Conservation (phyloP, 805 yeast genomes). For the Candida glaebosa region DNA sequence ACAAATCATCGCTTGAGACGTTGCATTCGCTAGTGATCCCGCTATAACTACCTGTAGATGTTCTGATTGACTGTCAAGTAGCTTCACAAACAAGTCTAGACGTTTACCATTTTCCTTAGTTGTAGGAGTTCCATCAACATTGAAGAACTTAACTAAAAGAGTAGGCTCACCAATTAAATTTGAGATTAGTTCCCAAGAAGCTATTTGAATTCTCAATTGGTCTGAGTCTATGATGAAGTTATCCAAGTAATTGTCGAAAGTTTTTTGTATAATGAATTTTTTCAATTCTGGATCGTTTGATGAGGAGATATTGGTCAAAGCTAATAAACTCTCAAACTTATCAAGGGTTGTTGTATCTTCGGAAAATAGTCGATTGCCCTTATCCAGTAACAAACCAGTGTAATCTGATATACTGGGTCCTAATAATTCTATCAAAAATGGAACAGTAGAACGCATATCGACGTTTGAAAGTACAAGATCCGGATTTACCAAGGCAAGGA, state of each 20-base stretch:
- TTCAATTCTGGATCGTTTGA: constrained; percentile 36
- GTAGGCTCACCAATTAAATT: constrained; percentile 48
- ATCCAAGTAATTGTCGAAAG: constrained; percentile 43
- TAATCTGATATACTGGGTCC: constrained; percentile 30
- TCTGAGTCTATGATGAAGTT: constrained; percentile 39
- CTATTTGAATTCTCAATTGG: constrained; percentile 45
- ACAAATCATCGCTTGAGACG: constrained; percentile 36
- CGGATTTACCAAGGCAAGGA: constrained; percentile 45
- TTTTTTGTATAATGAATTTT: constrained; percentile 40
- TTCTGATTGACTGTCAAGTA: constrained; percentile 31
- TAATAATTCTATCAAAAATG: constrained; percentile 47
- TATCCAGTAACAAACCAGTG: constrained; percentile 20
- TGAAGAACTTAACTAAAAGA: constrained; percentile 55
- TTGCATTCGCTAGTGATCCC: constrained; percentile 39
- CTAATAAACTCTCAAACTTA: constrained; percentile 54
- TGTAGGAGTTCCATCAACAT: constrained; percentile 32
- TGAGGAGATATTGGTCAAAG: constrained; percentile 66
- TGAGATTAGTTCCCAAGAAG: constrained; percentile 61
- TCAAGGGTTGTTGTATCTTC: constrained; percentile 42
- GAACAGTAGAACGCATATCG: constrained; percentile 40
- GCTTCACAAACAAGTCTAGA: constrained; percentile 26
- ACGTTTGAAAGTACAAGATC: constrained; percentile 35
- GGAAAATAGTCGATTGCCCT: too few relatives aligned
- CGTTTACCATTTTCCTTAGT: constrained; percentile 24
- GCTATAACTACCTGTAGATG: constrained; percentile 28